phyloP scores from a whole-genome alignment of 2,329 filamentous ascomycete genomes.

The Tolypocladium amazonense region DNA sequence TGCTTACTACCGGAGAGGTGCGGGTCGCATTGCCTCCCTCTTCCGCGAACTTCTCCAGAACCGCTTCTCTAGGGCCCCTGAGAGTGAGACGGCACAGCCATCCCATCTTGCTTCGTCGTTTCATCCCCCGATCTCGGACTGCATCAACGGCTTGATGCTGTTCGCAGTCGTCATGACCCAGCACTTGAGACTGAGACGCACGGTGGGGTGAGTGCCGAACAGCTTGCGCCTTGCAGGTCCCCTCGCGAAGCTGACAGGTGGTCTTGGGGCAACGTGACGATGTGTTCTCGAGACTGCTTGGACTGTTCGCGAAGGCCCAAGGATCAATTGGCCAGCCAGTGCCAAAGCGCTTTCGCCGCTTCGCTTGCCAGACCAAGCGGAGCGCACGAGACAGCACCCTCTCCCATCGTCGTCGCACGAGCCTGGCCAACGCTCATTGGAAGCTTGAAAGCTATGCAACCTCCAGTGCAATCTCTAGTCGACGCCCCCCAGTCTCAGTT shows the following conservation, averaged over 20 bases:
- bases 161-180: neutral
- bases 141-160: neutral
- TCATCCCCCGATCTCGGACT: neutral
- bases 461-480: neutral
- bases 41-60: neutral
- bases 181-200: no score
- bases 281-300: neutral
- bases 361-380: neutral
- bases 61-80: neutral
- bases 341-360: neutral
- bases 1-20: neutral
- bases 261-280: no score
- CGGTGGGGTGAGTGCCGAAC: neutral
- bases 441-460: neutral
- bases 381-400: neutral
- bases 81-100: neutral
- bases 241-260: neutral
- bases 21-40: neutral
- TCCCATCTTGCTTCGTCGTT: neutral
- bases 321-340: neutral
- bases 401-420: neutral
- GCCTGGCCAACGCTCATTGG: neutral
- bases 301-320: neutral
- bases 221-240: neutral
- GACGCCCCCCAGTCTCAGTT: neutral